A percentile compares a stretch with the other conserved stretches of the same genome.
Conservation (phyloP, 345 rosid genomes). For the Pugionium cornutum region DNA sequence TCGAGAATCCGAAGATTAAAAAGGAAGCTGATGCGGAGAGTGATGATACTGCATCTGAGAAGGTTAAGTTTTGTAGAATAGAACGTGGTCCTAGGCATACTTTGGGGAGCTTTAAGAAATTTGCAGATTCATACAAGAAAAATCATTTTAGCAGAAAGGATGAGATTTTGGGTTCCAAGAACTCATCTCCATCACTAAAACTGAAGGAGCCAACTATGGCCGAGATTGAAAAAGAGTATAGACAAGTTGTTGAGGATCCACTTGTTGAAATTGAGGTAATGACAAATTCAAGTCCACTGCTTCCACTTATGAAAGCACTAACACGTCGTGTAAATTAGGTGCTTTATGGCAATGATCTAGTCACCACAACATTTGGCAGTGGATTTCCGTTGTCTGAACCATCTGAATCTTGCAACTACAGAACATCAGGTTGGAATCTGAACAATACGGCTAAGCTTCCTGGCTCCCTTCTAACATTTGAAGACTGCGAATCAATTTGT, state of each 20-base stretch:
- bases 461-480: slow-evolving; percentile 68
- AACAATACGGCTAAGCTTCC: slow-evolving; percentile 60
- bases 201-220: slow-evolving; percentile 44
- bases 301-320: slow-evolving; percentile 20
- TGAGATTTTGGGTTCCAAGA: slow-evolving; percentile 25
- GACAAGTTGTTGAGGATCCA: slow-evolving; percentile 56
- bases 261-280: slow-evolving; percentile 59
- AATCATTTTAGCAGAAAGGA: slow-evolving; percentile 44
- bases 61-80: slow-evolving; percentile 36
- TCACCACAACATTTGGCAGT: slow-evolving; percentile 55
- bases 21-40: slow-evolving; percentile 37
- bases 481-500: slow-evolving; percentile 44
- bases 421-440: slow-evolving; percentile 70
- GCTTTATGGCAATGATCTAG: slow-evolving; percentile 51
- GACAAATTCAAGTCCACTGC: slow-evolving; percentile 24
- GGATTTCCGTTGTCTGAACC: slow-evolving; percentile 57
- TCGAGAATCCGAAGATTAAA: slow-evolving; percentile 34
- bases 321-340: slow-evolving; percentile 50
- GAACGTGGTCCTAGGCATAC: slow-evolving; percentile 49
- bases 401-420: slow-evolving; percentile 38
- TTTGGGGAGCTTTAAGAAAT: slow-evolving; percentile 52
- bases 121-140: slow-evolving; percentile 52
- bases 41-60: slow-evolving; percentile 30
- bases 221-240: slow-evolving; percentile 61
- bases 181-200: slow-evolving; percentile 28